Conservation (phyloP, 2,329 filamentous ascomycete species). For the Pseudopithomyces maydicus region DNA sequence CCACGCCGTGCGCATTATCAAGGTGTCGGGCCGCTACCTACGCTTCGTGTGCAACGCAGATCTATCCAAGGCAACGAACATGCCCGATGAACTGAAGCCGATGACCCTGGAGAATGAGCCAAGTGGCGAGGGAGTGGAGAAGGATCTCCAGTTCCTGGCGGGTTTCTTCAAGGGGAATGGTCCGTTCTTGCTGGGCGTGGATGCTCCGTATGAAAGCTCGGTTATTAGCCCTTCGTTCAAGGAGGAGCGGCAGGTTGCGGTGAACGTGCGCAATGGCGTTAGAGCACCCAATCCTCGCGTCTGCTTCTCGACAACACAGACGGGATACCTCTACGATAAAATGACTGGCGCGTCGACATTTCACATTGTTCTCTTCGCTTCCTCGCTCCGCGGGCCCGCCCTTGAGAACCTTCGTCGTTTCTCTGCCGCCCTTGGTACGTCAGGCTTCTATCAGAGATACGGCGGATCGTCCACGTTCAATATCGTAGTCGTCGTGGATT, state of each 20-base stretch:
- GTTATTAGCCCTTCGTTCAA: slow-evolving; percentile 6
- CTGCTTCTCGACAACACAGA: slow-evolving; percentile 23
- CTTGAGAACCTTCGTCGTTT: slow-evolving; percentile 16
- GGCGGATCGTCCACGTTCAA: slow-evolving; percentile 34
- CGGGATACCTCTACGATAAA: slow-evolving; percentile 40
- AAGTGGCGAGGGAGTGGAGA: background rate
- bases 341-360: slow-evolving; percentile 28
- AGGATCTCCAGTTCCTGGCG: too few relatives aligned
- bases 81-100: background rate
- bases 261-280: slow-evolving; percentile 29
- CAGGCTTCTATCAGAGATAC: slow-evolving; percentile 31
- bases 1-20: slow-evolving; percentile 24
- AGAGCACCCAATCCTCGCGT: slow-evolving; percentile 39
- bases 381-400: slow-evolving; percentile 18
- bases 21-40: slow-evolving; percentile 23
- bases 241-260: too few relatives aligned
- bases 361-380: slow-evolving; percentile 38
- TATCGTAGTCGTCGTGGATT: slow-evolving; percentile 33
- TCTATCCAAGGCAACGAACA: slow-evolving; percentile 19
- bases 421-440: slow-evolving; percentile 12
- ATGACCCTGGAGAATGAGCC: background rate
- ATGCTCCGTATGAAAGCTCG: too few relatives aligned
- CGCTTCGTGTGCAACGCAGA: slow-evolving; percentile 32
- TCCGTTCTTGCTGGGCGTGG: too few relatives aligned
- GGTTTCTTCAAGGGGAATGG: too few relatives aligned